These are phyloP conservation scores for Gastrodia elata DNA, from an alignment of 106 monocot species.

Conservation along the genomic window DNA sequence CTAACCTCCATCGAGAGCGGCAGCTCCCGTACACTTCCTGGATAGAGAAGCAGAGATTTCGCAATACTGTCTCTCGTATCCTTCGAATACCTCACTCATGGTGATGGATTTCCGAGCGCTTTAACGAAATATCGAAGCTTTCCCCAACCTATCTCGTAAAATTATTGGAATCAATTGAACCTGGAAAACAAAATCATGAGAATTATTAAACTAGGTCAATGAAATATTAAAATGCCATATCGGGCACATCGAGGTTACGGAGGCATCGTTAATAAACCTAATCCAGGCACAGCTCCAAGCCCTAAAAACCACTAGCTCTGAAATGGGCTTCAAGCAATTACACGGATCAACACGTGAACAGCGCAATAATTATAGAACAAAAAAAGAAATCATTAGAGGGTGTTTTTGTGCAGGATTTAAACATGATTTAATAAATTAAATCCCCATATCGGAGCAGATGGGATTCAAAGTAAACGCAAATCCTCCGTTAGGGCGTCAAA, in stretches of 20 bases:
- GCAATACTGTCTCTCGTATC: conserved; percentile 84
- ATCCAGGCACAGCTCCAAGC: background rate
- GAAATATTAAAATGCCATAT: background rate
- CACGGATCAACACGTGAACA: background rate
- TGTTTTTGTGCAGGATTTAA: too few relatives aligned
- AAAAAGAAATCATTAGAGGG: background rate
- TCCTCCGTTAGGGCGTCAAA: too few relatives aligned
- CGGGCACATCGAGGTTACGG: background rate
- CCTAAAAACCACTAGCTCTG: background rate
- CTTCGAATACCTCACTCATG: conserved; percentile 72
- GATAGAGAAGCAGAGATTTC: conserved; percentile 69
- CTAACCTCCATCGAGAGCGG: conserved; percentile 57
- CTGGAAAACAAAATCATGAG: background rate
- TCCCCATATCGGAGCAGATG: too few relatives aligned
- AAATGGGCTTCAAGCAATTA: background rate
- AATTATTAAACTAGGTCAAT: background rate
- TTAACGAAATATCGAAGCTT: background rate
- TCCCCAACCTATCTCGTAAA: background rate
- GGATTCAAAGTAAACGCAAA: too few relatives aligned
- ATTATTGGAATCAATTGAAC: conserved; percentile 3
- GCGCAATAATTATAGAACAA: background rate
- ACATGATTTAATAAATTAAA: too few relatives aligned
- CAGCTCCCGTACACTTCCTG: conserved; percentile 47
- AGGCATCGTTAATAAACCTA: background rate
- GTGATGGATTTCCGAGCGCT: background rate